A percentile compares a stretch with the other conserved stretches of the same genome.
Conservation (phyloP, 106 monocot genomes). For the Dioscorea dumetorum region DNA sequence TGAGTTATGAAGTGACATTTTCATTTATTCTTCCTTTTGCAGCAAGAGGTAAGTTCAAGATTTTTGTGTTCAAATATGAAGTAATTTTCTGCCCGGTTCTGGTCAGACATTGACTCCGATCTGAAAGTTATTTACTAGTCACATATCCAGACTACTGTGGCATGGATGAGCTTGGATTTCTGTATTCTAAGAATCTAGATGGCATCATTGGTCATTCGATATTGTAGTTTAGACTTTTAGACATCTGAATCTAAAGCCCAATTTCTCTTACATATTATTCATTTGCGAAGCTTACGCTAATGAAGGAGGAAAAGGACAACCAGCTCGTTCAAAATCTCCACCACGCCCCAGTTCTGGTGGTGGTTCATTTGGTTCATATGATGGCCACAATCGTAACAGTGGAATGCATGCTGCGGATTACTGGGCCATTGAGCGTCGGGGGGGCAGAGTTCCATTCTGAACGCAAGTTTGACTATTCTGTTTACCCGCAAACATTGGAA, state of each 20-base stretch:
- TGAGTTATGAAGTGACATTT: background rate
- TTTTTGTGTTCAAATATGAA: conserved; percentile 55
- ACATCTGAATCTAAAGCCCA: conserved; percentile 33
- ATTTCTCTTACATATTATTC: conserved; percentile 57
- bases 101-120: conserved; percentile 33
- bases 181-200: conserved; percentile 18
- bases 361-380: conserved; percentile 47
- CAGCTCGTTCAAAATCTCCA: conserved; percentile 61
- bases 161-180: conserved; percentile 29
- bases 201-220: conserved; percentile 28
- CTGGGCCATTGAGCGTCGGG: conserved; percentile 42
- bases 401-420: conserved; percentile 27
- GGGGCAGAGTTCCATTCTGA: conserved; percentile 34
- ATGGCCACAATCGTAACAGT: conserved; percentile 26
- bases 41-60: conserved; percentile 99
- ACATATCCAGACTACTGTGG: conserved; percentile 30
- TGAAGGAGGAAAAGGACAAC: conserved; percentile 60
- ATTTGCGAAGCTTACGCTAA: conserved; percentile 87
- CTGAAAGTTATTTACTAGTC: conserved; percentile 25
- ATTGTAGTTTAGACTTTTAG: conserved; percentile 45
- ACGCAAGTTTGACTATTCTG: conserved; percentile 29
- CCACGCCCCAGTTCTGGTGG: conserved; percentile 23
- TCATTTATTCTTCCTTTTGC: conserved; percentile 34
- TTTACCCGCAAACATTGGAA: conserved; percentile 44
- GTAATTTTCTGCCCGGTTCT: conserved; percentile 51